Evolutionary conservation across 1,139 yeast genomes (phyloP).

Genomic region (Debaryomycetaceae sp.): DNA sequence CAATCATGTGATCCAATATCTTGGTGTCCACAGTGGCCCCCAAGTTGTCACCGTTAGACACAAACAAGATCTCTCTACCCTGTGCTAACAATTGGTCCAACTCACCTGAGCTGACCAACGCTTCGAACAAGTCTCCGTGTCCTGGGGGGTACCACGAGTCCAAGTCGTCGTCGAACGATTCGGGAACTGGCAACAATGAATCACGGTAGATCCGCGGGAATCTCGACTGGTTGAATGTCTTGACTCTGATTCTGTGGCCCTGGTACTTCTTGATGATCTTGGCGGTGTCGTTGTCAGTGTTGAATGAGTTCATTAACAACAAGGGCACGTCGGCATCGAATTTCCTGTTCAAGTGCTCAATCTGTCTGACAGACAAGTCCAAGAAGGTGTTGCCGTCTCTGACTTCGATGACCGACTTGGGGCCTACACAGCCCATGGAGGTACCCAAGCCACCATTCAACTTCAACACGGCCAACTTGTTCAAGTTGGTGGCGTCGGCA

Average conservation of each 20-base stretch:
- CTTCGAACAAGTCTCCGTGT: conserved; percentile 95
- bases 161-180: conserved; percentile 64
- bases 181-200: conserved; percentile 91
- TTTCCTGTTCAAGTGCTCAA: conserved; percentile 88
- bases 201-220: conserved; percentile 95
- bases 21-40: conserved; percentile 97
- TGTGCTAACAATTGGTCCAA: conserved; percentile 84
- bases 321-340: conserved; percentile 93
- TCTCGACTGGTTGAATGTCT: conserved; percentile 94
- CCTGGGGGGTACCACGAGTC: conserved; percentile 99
- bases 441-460: conserved; percentile 98
- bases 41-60: conserved; percentile 95
- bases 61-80: conserved; percentile 93
- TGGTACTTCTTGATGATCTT: conserved; percentile 94
- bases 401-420: conserved; percentile 95
- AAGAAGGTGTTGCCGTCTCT: conserved; percentile 97
- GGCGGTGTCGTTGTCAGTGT: conserved; percentile 94
- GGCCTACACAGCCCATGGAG: conserved; percentile 99
- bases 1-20: conserved; percentile 89
- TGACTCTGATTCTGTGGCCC: conserved; percentile 92
- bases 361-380: conserved; percentile 93
- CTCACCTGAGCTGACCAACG: conserved; percentile 85
- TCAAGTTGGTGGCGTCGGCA: conserved; percentile 48
- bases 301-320: conserved; percentile 96
- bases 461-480: conserved; percentile 90